phyloP scores from a whole-genome alignment of 768 basidiomycete genomes.

The Hericium alpestre region DNA sequence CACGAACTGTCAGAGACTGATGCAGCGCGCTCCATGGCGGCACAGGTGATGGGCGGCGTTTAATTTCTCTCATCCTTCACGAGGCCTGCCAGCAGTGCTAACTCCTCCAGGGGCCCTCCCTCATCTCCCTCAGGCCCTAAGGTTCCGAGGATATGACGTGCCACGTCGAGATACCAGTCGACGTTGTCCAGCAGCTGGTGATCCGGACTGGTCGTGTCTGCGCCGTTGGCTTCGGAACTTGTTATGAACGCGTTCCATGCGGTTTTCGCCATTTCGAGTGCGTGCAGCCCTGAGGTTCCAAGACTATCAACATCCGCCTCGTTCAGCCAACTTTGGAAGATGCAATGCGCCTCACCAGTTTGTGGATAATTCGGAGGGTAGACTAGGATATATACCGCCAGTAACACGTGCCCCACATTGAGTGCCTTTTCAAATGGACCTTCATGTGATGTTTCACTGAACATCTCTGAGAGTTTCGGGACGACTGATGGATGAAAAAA shows the following conservation, averaged over 20 bases:
- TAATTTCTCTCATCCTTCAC: neutral
- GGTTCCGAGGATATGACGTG: neutral
- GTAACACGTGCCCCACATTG: slow-evolving; percentile 41
- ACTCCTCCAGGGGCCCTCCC: slow-evolving; percentile 5
- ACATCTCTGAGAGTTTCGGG: slow-evolving; percentile 44
- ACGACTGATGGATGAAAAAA: slow-evolving; percentile 53
- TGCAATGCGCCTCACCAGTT: slow-evolving; percentile 40
- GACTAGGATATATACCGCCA: slow-evolving; percentile 57
- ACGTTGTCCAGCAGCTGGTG: neutral
- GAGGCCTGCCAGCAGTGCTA: slow-evolving; percentile 2
- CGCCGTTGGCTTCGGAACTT: no score
- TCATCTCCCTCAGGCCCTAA: slow-evolving; percentile 10
- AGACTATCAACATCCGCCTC: neutral
- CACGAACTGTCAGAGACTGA: no score
- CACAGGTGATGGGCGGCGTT: neutral
- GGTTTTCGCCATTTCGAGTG: slow-evolving; percentile 67
- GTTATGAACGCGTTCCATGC: slow-evolving; percentile 56
- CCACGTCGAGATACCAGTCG: slow-evolving; percentile 1
- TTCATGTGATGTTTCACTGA: slow-evolving; percentile 64
- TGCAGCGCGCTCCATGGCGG: no score
- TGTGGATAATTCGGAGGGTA: slow-evolving; percentile 78
- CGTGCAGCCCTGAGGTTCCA: slow-evolving; percentile 49
- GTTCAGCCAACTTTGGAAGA: neutral
- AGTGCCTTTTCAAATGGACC: slow-evolving; percentile 44
- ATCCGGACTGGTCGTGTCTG: neutral